phyloP scores from a whole-genome alignment of 345 rosid genomes.

The Citrus sp. region DNA sequence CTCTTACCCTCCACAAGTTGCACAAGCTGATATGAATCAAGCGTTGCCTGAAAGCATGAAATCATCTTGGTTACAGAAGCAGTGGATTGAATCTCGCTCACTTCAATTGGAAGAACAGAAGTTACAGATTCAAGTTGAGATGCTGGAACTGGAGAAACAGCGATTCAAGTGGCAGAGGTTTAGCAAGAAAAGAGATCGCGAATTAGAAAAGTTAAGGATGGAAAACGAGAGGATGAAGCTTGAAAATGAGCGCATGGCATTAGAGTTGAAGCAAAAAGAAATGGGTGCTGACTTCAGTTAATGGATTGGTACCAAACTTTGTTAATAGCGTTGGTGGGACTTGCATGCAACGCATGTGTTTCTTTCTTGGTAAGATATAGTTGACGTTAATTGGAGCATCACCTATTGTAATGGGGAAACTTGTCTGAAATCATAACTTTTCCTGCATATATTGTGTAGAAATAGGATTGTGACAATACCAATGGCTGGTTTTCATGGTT shows the following conservation, averaged over 20 bases:
- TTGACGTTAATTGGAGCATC: conserved; percentile 17
- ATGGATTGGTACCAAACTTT: conserved; percentile 7
- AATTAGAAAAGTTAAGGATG: conserved; percentile 67
- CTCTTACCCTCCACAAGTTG: conserved; percentile 29
- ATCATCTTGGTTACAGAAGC: conserved; percentile 57
- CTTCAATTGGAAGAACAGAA: conserved; percentile 81
- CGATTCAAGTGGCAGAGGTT: conserved; percentile 80
- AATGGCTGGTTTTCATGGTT: conserved; percentile 16
- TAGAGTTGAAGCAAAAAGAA: conserved; percentile 64
- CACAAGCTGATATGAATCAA: conserved; percentile 54
- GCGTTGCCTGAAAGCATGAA: conserved; percentile 40
- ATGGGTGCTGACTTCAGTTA: conserved; percentile 29
- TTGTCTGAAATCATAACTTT: conserved; percentile 9
- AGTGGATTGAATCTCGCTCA: conserved; percentile 60
- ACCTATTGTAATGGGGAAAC: conserved; percentile 8
- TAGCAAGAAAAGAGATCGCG: conserved; percentile 73
- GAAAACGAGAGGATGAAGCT: conserved; percentile 92
- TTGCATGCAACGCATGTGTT: conserved; percentile 4
- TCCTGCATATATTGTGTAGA: conserved; percentile 28
- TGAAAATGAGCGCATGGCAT: conserved; percentile 71
- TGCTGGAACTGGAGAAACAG: conserved; percentile 84
- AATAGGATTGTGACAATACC: conserved; percentile 16
- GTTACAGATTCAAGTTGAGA: conserved; percentile 65
- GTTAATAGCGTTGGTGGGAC: conserved; percentile 1
- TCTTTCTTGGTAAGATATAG: conserved; percentile 29